Base-by-base conservation (phyloP, 73 alveolate species). In the Paramecium pentaurelia region DNA sequence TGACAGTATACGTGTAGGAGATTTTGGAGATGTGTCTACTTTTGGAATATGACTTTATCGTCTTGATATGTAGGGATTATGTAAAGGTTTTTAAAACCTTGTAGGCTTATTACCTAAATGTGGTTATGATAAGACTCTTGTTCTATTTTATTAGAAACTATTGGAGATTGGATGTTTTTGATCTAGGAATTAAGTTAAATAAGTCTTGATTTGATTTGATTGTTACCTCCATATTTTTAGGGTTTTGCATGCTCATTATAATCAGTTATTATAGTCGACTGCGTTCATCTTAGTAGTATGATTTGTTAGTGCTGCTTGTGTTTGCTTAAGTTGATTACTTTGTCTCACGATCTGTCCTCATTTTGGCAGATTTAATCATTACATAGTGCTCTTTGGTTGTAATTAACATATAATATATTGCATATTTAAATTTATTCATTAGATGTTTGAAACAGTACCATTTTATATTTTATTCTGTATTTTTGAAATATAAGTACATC, bases 211-310 rank as follows among this genome's bases (percentile, higher is more conserved):
- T 36, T 37, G 25, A 73, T 22, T 30, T 37, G 30, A 34, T 73
- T 73, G 32, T 64, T 73, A 73, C 87, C 47, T 73, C 87, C 87
- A 73, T 73, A 18, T 73, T 34, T 36, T 73, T 73, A 73, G 87
- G 87, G 47, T 73, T 73, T 73, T 73, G 60, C 58, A 73, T 34
- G 47, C 87, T 73, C 87, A 37, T 73, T 32, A 37, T 34, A 30
- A 73, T 73, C 32, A 73, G 87, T 22, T 73, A 37, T 73, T 73
- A 37, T 0, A 73, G 60, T 1, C 60, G 60, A 16, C 22, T 73
- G 22, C 87, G 54, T 40, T 73, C 87, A 73, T 73, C 87, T 38
- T 73, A 18, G 11, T 73, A 73, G 70, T 54, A 54, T 18, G 70
- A 54, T 40, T 73, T 73, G 47, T 38, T 73, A 14, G 34, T 36